Conservation (phyloP, 2,329 filamentous ascomycete genomes). For the Aspergillus udagawae region DNA sequence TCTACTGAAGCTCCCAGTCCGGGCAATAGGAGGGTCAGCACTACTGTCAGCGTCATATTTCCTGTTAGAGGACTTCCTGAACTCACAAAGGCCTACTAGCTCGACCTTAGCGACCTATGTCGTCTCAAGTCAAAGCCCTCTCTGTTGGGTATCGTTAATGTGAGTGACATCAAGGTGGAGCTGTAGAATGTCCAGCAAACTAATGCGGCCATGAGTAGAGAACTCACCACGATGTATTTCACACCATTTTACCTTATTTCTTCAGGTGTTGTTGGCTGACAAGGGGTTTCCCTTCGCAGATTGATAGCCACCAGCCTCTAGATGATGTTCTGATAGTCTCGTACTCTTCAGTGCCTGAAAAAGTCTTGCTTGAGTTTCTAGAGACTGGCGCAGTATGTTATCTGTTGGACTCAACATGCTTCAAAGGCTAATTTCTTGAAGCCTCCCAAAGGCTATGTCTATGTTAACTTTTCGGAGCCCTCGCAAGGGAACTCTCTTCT, state of each 20-base stretch:
- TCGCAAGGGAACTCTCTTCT: constrained; percentile 41
- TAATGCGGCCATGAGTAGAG: constrained; percentile 5
- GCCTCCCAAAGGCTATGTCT: constrained; percentile 50
- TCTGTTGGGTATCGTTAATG: constrained; percentile 15
- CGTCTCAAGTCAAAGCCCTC: constrained; percentile 16
- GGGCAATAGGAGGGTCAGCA: background rate
- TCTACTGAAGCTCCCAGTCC: background rate
- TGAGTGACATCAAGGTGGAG: constrained; percentile 6
- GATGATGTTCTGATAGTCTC: constrained; percentile 31
- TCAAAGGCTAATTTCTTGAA: constrained; percentile 7
- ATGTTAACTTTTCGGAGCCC: constrained; percentile 40
- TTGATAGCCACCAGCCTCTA: constrained; percentile 20
- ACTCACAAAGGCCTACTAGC: constrained; percentile 5
- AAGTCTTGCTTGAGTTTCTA: constrained; percentile 24
- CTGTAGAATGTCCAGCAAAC: background rate
- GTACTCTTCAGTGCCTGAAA: constrained; percentile 25
- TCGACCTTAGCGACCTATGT: constrained; percentile 19
- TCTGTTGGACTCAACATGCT: background rate
- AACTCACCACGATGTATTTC: constrained; percentile 14
- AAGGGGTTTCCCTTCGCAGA: constrained; percentile 1
- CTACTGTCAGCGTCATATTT: background rate
- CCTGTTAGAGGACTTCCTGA: background rate
- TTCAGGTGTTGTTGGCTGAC: background rate
- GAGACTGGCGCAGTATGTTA: constrained; percentile 16
- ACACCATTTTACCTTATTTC: background rate